Evolutionary conservation across 2,329 filamentous ascomycete species (phyloP).

Genomic region (Pseudogymnoascus sp.): DNA sequence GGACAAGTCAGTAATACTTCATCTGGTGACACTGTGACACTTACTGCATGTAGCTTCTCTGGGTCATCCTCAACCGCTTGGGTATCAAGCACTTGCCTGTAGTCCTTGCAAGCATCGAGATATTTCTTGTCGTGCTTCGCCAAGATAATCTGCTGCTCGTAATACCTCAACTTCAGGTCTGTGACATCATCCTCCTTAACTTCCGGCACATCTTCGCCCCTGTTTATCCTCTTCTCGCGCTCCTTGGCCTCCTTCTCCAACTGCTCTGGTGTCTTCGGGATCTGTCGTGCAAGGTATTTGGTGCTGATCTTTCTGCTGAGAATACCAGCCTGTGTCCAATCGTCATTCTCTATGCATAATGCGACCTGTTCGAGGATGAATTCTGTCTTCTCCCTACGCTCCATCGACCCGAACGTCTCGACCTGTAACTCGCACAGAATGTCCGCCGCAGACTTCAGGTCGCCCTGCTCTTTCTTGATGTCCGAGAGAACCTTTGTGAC

Average conservation of each 20-base stretch:
- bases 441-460: slow-evolving; percentile 81
- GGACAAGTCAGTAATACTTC: slow-evolving; percentile 17
- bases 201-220: slow-evolving; percentile 70
- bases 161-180: slow-evolving; percentile 90
- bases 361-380: slow-evolving; percentile 94
- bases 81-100: slow-evolving; percentile 92
- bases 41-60: slow-evolving; percentile 74
- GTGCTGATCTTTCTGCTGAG: slow-evolving; percentile 96
- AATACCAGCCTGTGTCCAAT: slow-evolving; percentile 94
- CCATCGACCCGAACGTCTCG: slow-evolving; percentile 98
- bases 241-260: slow-evolving; percentile 86
- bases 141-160: slow-evolving; percentile 92
- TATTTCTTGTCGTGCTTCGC: slow-evolving; percentile 98
- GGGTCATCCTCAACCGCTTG: slow-evolving; percentile 90
- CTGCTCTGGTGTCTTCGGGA: slow-evolving; percentile 83
- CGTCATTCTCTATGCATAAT: slow-evolving; percentile 88
- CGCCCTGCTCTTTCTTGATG: slow-evolving; percentile 94
- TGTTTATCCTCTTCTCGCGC: slow-evolving; percentile 74
- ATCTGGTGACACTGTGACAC: slow-evolving; percentile 27
- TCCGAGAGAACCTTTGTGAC: slow-evolving; percentile 92
- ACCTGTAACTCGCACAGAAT: slow-evolving; percentile 96
- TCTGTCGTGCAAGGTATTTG: slow-evolving; percentile 80
- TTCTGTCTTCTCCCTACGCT: slow-evolving; percentile 92
- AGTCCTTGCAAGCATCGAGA: slow-evolving; percentile 95
- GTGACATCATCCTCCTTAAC: slow-evolving; percentile 84